Conservation (phyloP, 345 rosid genomes). For the Linum usitatissimum region DNA sequence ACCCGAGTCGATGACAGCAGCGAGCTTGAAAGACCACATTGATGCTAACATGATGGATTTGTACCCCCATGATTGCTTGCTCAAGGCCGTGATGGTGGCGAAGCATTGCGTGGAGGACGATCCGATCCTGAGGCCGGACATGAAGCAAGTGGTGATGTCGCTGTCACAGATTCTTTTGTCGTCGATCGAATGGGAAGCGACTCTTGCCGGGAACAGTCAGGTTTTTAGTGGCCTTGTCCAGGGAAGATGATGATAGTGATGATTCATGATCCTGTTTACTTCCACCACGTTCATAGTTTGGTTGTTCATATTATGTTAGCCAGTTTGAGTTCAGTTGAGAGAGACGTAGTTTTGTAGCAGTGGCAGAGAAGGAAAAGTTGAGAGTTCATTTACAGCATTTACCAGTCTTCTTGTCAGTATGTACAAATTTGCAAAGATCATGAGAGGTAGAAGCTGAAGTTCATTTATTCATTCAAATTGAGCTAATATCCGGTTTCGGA, state of each 20-base stretch:
- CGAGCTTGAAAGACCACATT: constrained; percentile 55
- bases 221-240: constrained; percentile 95
- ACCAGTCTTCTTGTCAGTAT: too few relatives aligned
- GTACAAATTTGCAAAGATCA: too few relatives aligned
- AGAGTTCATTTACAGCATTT: too few relatives aligned
- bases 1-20: constrained; percentile 62
- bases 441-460: too few relatives aligned
- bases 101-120: constrained; percentile 94
- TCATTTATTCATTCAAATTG: too few relatives aligned
- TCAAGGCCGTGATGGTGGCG: constrained; percentile 89
- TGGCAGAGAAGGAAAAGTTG: not conserved
- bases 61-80: constrained; percentile 89
- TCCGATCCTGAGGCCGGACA: constrained; percentile 82
- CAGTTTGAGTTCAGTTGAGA: too few relatives aligned
- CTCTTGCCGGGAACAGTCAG: constrained; percentile 94
- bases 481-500: too few relatives aligned
- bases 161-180: constrained; percentile 83
- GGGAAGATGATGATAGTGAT: constrained; percentile 52
- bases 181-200: constrained; percentile 97
- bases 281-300: not conserved
- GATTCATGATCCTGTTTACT: not conserved
- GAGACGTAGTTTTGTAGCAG: not conserved
- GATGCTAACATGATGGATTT: constrained; percentile 78
- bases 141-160: constrained; percentile 86
- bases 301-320: constrained; percentile 9